These are phyloP conservation scores for Annulohypoxylon nitens DNA, from an alignment of 495 filamentous ascomycete genomes.

Conservation along the genomic window DNA sequence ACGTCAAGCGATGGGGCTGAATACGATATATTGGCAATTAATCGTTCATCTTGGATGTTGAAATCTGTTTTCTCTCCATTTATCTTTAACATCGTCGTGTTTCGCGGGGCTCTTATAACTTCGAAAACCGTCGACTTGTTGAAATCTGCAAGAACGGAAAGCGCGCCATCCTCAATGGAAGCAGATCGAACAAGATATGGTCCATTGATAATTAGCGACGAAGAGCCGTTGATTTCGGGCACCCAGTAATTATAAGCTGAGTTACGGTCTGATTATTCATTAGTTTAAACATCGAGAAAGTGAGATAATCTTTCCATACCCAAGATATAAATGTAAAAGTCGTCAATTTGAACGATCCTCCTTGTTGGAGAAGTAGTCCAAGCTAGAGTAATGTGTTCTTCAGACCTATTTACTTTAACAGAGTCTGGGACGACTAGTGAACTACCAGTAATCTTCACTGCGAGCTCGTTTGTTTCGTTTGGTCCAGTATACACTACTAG, in stretches of 20 bases:
- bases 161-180: constrained; percentile 60
- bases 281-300: neutral
- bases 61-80: constrained; percentile 67
- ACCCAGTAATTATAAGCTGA: constrained; percentile 81
- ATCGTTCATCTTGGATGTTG: constrained; percentile 59
- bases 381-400: constrained; percentile 51
- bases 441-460: constrained; percentile 60
- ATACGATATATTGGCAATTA: constrained; percentile 64
- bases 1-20: constrained; percentile 64
- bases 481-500: constrained; percentile 77
- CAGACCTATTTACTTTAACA: constrained; percentile 52
- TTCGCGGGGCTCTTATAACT: constrained; percentile 70
- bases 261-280: constrained; percentile 64
- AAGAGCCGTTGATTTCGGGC: constrained; percentile 59
- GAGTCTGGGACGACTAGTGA: constrained; percentile 62
- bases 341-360: constrained; percentile 63
- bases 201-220: constrained; percentile 74
- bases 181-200: constrained; percentile 79
- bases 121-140: constrained; percentile 74
- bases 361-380: constrained; percentile 37
- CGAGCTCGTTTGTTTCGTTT: constrained; percentile 76
- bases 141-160: constrained; percentile 76
- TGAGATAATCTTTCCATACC: constrained; percentile 21
- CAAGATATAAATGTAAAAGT: constrained; percentile 68
- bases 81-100: constrained; percentile 66